Percentiles rank a stretch among this genome's conserved stretches.
phyloP scores from a whole-genome alignment of 768 basidiomycete genomes.

The Fibroporia radiculosa region DNA sequence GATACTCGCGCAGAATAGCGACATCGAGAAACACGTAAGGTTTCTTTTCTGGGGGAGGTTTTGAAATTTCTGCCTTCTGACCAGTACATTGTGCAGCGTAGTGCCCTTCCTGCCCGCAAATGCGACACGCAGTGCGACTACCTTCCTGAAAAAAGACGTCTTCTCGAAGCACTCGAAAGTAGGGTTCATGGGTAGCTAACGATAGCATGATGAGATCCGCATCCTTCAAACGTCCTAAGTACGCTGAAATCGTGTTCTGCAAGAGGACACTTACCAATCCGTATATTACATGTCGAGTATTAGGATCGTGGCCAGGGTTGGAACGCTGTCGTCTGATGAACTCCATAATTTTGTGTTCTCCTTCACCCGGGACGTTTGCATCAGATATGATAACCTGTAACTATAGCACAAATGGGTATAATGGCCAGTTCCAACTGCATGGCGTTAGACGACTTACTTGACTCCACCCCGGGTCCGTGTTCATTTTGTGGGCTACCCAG shows the following conservation, averaged over 20 bases:
- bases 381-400: constrained; percentile 96
- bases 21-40: constrained; percentile 99
- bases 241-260: background rate
- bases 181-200: constrained; percentile 96
- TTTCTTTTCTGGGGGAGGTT: constrained; percentile 70
- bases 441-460: constrained; percentile 37
- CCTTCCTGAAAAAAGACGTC: constrained; percentile 92
- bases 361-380: constrained; percentile 94
- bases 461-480: constrained; percentile 94
- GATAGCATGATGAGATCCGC: constrained; percentile 99
- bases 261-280: constrained; percentile 59
- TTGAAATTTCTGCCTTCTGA: constrained; percentile 58
- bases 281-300: constrained; percentile 95
- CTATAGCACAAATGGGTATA: constrained; percentile 28
- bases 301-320: constrained; percentile 87
- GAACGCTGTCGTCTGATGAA: constrained; percentile 86
- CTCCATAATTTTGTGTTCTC: constrained; percentile 99
- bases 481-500: constrained; percentile 95
- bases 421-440: background rate
- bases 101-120: constrained; percentile 93
- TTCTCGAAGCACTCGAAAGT: constrained; percentile 95
- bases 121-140: constrained; percentile 70
- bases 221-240: constrained; percentile 48
- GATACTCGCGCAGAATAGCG: constrained; percentile 90
- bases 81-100: constrained; percentile 93